Conservation (phyloP, 2,329 filamentous ascomycete species). For the Colletotrichum lindemuthianum region DNA sequence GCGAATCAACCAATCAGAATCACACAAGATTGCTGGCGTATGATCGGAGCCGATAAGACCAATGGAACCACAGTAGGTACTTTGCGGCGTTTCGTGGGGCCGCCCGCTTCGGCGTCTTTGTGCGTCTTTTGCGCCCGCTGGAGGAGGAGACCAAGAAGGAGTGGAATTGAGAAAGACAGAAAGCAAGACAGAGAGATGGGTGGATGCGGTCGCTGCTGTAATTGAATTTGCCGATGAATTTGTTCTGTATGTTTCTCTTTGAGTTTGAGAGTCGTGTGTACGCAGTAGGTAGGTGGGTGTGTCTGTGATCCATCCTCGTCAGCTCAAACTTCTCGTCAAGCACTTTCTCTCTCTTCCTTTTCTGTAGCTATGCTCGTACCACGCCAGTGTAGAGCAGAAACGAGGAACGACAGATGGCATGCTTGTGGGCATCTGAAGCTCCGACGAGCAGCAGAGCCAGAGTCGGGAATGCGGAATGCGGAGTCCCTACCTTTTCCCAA, state of each 20-base stretch:
- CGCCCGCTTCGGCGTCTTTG: constrained; percentile 20
- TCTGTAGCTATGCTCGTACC: background rate
- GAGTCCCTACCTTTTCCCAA: no score
- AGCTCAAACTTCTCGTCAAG: background rate
- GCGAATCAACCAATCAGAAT: constrained; percentile 7
- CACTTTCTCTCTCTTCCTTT: background rate
- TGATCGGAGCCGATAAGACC: background rate
- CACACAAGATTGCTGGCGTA: background rate
- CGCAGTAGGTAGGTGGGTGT: no score
- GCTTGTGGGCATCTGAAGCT: no score
- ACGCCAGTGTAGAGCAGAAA: no score
- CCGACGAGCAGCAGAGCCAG: no score
- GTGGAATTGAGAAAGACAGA: no score
- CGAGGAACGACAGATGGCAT: no score
- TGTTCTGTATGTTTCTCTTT: background rate
- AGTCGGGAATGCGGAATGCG: no score
- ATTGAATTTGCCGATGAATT: background rate
- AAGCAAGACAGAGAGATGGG: background rate
- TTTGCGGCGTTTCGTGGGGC: constrained; percentile 10
- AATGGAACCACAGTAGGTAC: background rate
- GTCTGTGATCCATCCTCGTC: background rate
- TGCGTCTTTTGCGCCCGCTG: constrained; percentile 34
- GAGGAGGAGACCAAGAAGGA: no score
- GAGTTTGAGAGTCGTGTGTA: no score
- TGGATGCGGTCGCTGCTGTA: constrained; percentile 19